Evolutionary conservation across 108 stramenopile species (phyloP), one percentile per base, ranked within the genome.

Genomic region (Seminavis robusta): DNA sequence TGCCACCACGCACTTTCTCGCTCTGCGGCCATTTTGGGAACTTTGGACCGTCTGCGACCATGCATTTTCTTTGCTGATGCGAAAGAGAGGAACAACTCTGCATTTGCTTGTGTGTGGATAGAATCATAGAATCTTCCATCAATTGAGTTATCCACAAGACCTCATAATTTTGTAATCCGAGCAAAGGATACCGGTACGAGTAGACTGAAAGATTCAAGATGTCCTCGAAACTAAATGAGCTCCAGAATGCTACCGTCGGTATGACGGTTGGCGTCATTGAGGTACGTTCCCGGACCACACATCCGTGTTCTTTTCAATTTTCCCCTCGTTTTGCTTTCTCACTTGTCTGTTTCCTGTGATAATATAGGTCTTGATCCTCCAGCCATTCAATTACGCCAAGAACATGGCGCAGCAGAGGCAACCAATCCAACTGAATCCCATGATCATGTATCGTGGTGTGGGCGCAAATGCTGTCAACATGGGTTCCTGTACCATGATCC

Each of bases 401-500:
- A 94, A 94, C 59, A 91, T 91, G 88, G 63, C 79, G 16, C 94
- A 94, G 46, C 90, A 91, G 59, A 80, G 86, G 44, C 88, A 89
- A 41, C 86, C 90, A 26, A 80, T 94, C 41, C 72, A 82, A 8
- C 33, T 79, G 56, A 80, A 81, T 47, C 94, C 94, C 5, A 56
- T 66, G 45, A 54, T 72, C 33, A 71, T 84, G 73, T 94, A 94
- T 77, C 90, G 94, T 34, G 94, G 94, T 42, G 94, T 94, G 21
- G 82, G 67, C 25, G 78, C 94, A 43, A 94, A 94, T 67, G 71
- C 76, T 56, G 69, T 94, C 53, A 94, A 94, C 73, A 94, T 94
- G 94, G 94, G 94, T 20, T 76, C 73, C 53, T 94, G 94, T 53
- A 94, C 94, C 51, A 94, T 94, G 94, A 90, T 94, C 71, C 94